Base-by-base conservation (phyloP, 768 basidiomycete species). In the Mycena latifolia region DNA sequence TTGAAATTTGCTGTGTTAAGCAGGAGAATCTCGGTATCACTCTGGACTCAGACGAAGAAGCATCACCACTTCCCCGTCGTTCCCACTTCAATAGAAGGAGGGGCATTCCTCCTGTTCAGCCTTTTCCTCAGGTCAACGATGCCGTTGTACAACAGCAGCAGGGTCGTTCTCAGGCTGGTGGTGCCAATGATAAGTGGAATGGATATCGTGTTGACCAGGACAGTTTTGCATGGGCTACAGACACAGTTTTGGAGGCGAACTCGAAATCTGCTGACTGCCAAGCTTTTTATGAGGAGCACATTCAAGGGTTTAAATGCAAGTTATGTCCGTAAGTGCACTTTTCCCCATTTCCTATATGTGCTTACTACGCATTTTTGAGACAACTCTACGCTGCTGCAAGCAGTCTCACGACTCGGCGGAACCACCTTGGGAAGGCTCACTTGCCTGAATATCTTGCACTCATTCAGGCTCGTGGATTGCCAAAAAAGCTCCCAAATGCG, bases 401-500 rank as follows among this genome's bases (percentile, higher is more conserved):
- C 31, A 51, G 50, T 51, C 48, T 50, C 28, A 50, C 48, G 17
- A 50, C 37, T 15, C 37, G 25, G 3, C 50, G 29, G 50, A 12
- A 12, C 18, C 50, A 51, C 50, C 50, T 51, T 51, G 50, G 28
- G 17, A 51, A 29, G 31, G 28, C 8, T n/a, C 50, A 51, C 50
- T 1, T 6, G 31, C 50, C 29, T 31, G 28, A 51, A 31, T 51
- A 51, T 33, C 29, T 51, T 33, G 24, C 7, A 22, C 24, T 51
- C 18, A 51, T 51, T 51, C n/a, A 18, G 50, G 29, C 27, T 2
- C 50, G 50, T 28, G 31, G 31, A 51, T 22, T 51, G 28, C 3
- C 50, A 12, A 51, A 51, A 17, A 51, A 51, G 31, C 50, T n/a
- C n/a, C n/a, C n/a, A n/a, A 33, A 51, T 29, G 50, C 50, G n/a